Percentiles rank a stretch among this genome's conserved stretches.
Conservation (phyloP, 352 stramenopile genomes). For the Stramenopiles sp. region DNA sequence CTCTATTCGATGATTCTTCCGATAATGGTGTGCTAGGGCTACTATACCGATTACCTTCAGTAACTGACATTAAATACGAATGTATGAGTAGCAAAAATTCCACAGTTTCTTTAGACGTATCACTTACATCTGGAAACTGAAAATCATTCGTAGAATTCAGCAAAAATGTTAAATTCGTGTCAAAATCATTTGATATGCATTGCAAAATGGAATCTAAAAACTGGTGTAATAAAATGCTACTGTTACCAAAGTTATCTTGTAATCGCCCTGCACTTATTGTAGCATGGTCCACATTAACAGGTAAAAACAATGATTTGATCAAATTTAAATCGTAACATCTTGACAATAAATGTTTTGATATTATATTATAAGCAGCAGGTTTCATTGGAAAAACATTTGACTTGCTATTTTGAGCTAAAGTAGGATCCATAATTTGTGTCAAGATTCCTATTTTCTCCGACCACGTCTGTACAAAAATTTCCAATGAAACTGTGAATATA, state of each 20-base stretch:
- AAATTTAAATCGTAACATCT: background rate
- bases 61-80: conserved; percentile 3
- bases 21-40: background rate
- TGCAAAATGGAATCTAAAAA: conserved; percentile 8
- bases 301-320: conserved; percentile 4
- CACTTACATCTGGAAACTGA: background rate
- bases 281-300: background rate
- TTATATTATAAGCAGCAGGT: background rate
- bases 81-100: conserved; percentile 4
- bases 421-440: conserved; percentile 5
- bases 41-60: background rate
- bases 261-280: background rate
- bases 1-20: too few species aligned
- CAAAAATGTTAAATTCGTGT: background rate
- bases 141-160: background rate
- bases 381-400: background rate
- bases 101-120: background rate
- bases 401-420: background rate
- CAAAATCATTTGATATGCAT: background rate
- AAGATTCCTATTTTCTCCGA: background rate
- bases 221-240: background rate
- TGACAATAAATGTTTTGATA: background rate
- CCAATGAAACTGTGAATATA: background rate
- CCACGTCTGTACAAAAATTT: conserved; percentile 1
- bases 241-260: too few species aligned